Evolutionary conservation across 768 basidiomycete genomes (phyloP).

Genomic region (Hypholoma fasciculare): DNA sequence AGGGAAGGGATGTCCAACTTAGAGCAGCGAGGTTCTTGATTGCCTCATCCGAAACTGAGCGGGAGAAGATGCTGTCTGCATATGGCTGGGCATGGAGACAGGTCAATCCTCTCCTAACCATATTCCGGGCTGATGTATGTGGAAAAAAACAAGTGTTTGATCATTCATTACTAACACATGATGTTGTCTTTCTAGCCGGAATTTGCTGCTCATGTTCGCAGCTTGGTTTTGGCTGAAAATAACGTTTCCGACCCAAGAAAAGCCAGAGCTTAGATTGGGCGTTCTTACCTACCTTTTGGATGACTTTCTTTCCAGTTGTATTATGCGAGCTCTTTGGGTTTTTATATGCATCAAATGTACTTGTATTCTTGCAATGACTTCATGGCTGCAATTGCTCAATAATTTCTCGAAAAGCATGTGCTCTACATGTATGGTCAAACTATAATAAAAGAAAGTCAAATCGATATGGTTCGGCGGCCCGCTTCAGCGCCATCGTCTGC

Average conservation of each 20-base stretch:
- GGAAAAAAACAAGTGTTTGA: not conserved
- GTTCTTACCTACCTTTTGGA: no score
- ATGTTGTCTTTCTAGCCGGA: not conserved
- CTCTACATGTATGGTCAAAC: no score
- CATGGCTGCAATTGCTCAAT: no score
- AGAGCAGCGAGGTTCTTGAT: conserved; percentile 50
- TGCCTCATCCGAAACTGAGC: conserved; percentile 21
- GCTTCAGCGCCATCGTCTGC: no score
- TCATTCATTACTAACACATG: conserved; percentile 9
- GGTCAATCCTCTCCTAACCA: conserved; percentile 40
- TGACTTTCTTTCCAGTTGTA: no score
- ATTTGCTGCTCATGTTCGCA: conserved; percentile 23
- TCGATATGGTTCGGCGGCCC: no score
- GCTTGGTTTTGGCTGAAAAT: conserved; percentile 22
- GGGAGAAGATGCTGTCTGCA: conserved; percentile 48
- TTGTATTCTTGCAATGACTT: no score
- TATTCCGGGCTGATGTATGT: conserved; percentile 44
- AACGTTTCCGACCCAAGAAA: not conserved
- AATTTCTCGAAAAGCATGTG: no score
- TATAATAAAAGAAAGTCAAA: no score
- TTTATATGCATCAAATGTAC: no score
- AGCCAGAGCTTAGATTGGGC: no score
- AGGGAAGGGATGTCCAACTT: conserved; percentile 44
- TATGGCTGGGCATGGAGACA: conserved; percentile 55
- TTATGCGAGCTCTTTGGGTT: no score